These are phyloP conservation scores for Ophiocordyceps robertsii DNA, from an alignment of 2,329 filamentous ascomycete species.

Conservation along the genomic window DNA sequence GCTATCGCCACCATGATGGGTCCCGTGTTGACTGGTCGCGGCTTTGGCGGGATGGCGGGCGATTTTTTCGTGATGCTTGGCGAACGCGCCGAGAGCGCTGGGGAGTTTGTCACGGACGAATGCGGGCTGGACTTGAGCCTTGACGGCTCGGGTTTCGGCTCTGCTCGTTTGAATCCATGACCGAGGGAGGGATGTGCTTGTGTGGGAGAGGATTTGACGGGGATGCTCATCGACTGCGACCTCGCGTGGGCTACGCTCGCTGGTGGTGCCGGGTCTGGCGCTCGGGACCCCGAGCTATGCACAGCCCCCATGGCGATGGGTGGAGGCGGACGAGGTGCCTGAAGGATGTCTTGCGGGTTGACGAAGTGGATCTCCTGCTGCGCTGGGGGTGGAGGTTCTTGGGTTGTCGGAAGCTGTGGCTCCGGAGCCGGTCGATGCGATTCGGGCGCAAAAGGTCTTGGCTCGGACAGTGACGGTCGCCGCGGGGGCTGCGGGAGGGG, in stretches of 20 bases:
- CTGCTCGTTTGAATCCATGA: constrained; percentile 4
- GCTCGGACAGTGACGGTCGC: constrained; percentile 4
- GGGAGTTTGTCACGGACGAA: constrained; percentile 26
- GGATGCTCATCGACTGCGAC: neutral
- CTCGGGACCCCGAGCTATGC: constrained; percentile 7
- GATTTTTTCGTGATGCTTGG: constrained; percentile 27
- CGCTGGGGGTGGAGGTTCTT: constrained; percentile 1
- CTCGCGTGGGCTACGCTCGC: neutral
- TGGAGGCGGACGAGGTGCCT: constrained; percentile 13
- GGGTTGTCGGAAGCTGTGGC: neutral
- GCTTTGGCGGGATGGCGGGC: constrained; percentile 25
- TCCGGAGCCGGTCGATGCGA: constrained; percentile 2
- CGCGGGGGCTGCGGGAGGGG: constrained; percentile 6
- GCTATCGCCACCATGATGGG: constrained; percentile 56
- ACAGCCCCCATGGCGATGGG: constrained; percentile 11
- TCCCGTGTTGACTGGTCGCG: constrained; percentile 33
- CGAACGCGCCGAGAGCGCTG: constrained; percentile 24
- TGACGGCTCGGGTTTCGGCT: constrained; percentile 4
- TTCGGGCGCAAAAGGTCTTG: constrained; percentile 1
- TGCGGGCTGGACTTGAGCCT: constrained; percentile 22
- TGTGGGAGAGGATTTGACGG: constrained; percentile 4
- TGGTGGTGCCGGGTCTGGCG: constrained; percentile 3
- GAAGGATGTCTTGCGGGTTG: constrained; percentile 24
- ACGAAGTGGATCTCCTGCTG: constrained; percentile 17
- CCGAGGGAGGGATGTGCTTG: constrained; percentile 5